Conservation (phyloP, 2,329 filamentous ascomycete genomes). For the Blastomyces emzantsi region DNA sequence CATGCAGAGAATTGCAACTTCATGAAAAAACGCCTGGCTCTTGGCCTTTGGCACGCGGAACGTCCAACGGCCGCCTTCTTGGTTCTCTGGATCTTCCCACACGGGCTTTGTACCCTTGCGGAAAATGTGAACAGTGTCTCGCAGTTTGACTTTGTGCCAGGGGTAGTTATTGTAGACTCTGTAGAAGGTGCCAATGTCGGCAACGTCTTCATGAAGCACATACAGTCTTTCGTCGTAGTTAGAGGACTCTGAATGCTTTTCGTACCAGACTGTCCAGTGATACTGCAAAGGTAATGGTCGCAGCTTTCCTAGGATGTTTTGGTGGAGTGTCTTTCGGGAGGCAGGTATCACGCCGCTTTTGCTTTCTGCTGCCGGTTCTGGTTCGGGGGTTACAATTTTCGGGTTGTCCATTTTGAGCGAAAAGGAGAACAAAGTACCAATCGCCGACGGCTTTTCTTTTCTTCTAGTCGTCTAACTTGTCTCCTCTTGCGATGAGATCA, state of each 20-base stretch:
- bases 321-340: slow-evolving; percentile 33
- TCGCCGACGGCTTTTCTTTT: not conserved
- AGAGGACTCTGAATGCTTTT: slow-evolving; percentile 29
- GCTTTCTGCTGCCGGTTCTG: slow-evolving; percentile 17
- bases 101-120: slow-evolving; percentile 67
- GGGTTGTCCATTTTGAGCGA: slow-evolving; percentile 18
- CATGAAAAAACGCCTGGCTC: slow-evolving; percentile 43
- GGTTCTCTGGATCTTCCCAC: slow-evolving; percentile 82
- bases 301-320: slow-evolving; percentile 38
- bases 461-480: not conserved
- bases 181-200: slow-evolving; percentile 53
- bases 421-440: not conserved
- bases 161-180: slow-evolving; percentile 74
- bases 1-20: slow-evolving; percentile 29
- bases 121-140: slow-evolving; percentile 71
- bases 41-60: slow-evolving; percentile 76
- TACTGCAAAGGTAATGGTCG: slow-evolving; percentile 41
- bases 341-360: slow-evolving; percentile 10
- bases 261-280: slow-evolving; percentile 42
- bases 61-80: slow-evolving; percentile 80
- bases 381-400: slow-evolving; percentile 19
- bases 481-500: not conserved
- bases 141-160: slow-evolving; percentile 64
- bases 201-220: slow-evolving; percentile 32
- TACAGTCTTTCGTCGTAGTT: slow-evolving; percentile 30